Base-by-base conservation (phyloP, 2,329 filamentous ascomycete genomes). In the Scedosporium apiospermum region DNA sequence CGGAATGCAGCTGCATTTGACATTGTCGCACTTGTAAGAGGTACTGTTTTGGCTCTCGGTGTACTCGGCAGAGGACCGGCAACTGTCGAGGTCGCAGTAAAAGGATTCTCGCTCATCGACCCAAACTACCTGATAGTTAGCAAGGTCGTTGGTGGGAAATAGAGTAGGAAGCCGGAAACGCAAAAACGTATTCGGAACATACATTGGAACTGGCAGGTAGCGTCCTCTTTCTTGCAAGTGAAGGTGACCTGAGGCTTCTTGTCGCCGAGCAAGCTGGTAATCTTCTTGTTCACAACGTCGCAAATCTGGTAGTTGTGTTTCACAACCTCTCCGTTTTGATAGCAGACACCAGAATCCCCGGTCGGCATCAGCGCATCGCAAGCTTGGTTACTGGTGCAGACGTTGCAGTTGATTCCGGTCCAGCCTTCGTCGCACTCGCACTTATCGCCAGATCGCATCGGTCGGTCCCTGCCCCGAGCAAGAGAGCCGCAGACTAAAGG, bases 261-360 rank as follows among this genome's bases (percentile, higher is more conserved):
- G 55, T 89, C 87, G 69, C 92, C 90, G 58, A 99, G 82, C 71
- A 93, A 87, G 65, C 93, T 87, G 62, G 93, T 80, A 70, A 99
- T 99, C 79, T 96, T 95, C 74, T 86, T 85, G 78, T 99, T 99
- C 63, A 93, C 98, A 67, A 99, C 95, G 74, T 96, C 91, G 77
- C 95, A 99, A 78, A 96, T 95, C 76, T 99, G 96, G 77, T 92
- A 93, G 78, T 98, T 99, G 76, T 96, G 87, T 69, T 95, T 92
- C 66, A 98, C 88, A 10, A 96, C 88, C 67, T 96, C 86, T 57
- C 93, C 93, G 68, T 93, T 88, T 70, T 90, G 88, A 73, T 97
- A 98, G 77, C 95, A 99, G 10, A 96, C 87, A 38, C 92, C 95
- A 57, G 88, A 91, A 65, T 91, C 84, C 3, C 84, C 84, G 14